phyloP scores from a whole-genome alignment of 306 rosid genomes.

The Trichosanthes cucumerina region DNA sequence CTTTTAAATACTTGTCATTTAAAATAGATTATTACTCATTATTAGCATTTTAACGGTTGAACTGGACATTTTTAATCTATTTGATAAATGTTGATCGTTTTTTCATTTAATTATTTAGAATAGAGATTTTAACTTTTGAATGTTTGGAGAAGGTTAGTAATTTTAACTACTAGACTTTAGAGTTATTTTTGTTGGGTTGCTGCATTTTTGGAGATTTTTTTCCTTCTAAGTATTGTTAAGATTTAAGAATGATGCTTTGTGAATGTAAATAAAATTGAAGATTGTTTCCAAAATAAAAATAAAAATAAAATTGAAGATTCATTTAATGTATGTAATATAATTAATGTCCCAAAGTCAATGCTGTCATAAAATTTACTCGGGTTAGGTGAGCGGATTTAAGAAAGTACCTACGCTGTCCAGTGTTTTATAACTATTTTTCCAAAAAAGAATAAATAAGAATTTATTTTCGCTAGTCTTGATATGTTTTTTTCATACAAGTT shows the following conservation, averaged over 20 bases:
- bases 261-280: neutral
- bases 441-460: neutral
- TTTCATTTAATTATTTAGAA: too few relatives aligned
- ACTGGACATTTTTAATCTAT: too few relatives aligned
- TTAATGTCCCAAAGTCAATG: neutral
- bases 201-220: too few relatives aligned
- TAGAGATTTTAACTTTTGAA: too few relatives aligned
- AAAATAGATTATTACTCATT: too few relatives aligned
- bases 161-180: too few relatives aligned
- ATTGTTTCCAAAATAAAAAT: too few relatives aligned
- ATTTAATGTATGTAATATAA: neutral
- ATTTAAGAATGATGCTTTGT: neutral
- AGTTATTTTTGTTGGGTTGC: too few relatives aligned
- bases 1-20: too few relatives aligned
- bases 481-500: neutral
- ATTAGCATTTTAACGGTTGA: too few relatives aligned
- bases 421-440: neutral
- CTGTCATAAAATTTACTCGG: neutral
- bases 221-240: neutral
- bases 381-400: neutral
- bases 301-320: neutral
- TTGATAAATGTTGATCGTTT: too few relatives aligned
- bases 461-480: neutral
- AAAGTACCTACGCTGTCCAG: neutral
- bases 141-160: too few relatives aligned